phyloP scores from a whole-genome alignment of 1,139 yeast species.

The Wickerhamomyces sp. region DNA sequence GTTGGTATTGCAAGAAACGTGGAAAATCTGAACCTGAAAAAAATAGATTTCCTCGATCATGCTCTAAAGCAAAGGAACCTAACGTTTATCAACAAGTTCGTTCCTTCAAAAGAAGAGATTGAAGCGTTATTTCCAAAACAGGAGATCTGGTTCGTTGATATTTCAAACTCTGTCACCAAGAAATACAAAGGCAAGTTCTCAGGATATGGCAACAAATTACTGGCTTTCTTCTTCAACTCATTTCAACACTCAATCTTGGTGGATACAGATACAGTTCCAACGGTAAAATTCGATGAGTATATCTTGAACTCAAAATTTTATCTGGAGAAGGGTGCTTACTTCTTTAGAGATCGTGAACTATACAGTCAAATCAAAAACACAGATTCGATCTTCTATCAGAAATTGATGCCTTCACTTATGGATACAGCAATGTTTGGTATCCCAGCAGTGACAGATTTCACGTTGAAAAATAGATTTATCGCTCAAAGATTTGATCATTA shows the following conservation, averaged over 20 bases:
- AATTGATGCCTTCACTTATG: conserved; percentile 36
- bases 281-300: conserved; percentile 24
- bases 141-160: conserved; percentile 44
- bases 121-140: conserved; percentile 39
- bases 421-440: conserved; percentile 31
- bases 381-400: conserved; percentile 33
- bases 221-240: conserved; percentile 44
- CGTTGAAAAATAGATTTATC: conserved; percentile 39
- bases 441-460: conserved; percentile 33
- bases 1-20: conserved; percentile 21
- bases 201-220: conserved; percentile 41
- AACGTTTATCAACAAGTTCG: not conserved
- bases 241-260: conserved; percentile 44
- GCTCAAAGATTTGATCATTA: conserved; percentile 42
- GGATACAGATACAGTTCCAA: conserved; percentile 53
- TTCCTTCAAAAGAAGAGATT: conserved; percentile 8
- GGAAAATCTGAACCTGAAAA: conserved; percentile 1
- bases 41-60: not conserved
- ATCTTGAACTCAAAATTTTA: conserved; percentile 27
- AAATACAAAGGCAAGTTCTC: conserved; percentile 30
- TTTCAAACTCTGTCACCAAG: conserved; percentile 25
- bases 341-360: conserved; percentile 34
- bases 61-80: too few species aligned
- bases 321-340: conserved; percentile 28
- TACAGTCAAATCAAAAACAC: conserved; percentile 20